phyloP scores from a whole-genome alignment of 1,284 basidiomycete genomes.

The Pascua guehoae region DNA sequence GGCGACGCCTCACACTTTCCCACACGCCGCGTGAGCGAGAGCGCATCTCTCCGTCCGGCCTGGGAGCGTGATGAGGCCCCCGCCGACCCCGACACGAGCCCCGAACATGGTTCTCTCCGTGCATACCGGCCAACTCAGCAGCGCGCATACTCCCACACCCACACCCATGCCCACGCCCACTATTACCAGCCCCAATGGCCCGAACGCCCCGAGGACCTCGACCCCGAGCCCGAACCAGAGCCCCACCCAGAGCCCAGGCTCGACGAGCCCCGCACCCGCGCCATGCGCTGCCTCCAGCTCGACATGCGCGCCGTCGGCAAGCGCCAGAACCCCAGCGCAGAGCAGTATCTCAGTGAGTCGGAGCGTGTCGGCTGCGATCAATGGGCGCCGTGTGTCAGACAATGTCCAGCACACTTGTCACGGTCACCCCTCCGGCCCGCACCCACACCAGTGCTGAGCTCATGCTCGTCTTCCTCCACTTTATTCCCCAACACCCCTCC shows the following conservation, averaged over 20 bases:
- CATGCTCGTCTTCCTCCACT: too few species aligned
- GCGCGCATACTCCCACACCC: not conserved
- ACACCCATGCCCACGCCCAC: not conserved
- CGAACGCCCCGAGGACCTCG: not conserved
- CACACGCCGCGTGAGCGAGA: too few species aligned
- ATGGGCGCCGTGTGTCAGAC: too few species aligned
- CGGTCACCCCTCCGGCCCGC: too few species aligned
- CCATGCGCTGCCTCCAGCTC: slow-evolving; percentile 44
- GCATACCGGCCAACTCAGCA: slow-evolving; percentile 1
- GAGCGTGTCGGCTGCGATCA: too few species aligned
- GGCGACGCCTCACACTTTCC: too few species aligned
- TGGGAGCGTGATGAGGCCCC: too few species aligned
- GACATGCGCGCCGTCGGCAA: slow-evolving; percentile 28
- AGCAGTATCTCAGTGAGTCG: too few species aligned
- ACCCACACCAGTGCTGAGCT: too few species aligned
- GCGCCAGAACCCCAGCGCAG: too few species aligned
- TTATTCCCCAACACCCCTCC: not conserved
- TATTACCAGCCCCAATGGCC: not conserved
- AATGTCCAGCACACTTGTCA: too few species aligned
- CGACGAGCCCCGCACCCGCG: not conserved
- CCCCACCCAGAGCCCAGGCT: not conserved
- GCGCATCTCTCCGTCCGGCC: too few species aligned
- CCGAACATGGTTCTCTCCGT: not conserved
- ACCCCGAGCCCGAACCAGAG: slow-evolving; percentile 1
- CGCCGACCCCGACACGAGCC: not conserved